A percentile compares a stretch with the other conserved stretches of the same genome.
These are phyloP conservation scores for Posidonia australis DNA, from an alignment of 106 monocot species.

Conservation along the genomic window DNA sequence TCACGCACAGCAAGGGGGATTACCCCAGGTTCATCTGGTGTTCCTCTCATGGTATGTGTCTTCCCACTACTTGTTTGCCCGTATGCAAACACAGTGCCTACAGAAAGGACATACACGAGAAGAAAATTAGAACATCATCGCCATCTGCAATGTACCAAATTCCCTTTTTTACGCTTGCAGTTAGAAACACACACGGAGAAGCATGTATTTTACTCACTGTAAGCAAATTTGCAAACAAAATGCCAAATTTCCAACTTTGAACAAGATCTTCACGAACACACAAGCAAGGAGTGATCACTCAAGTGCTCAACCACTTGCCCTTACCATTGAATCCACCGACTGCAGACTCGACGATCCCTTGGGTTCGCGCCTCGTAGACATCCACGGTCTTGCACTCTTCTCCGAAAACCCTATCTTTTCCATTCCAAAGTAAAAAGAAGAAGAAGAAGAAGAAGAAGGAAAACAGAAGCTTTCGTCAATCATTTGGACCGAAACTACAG, in stretches of 20 bases:
- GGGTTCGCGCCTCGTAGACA: slow-evolving; percentile 55
- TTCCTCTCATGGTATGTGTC: slow-evolving; percentile 80
- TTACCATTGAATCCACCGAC: slow-evolving; percentile 84
- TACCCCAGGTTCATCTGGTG: slow-evolving; percentile 58
- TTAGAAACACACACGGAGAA: too few relatives aligned
- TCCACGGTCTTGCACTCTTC: slow-evolving; percentile 59
- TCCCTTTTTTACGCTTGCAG: too few relatives aligned
- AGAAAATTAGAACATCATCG: background rate
- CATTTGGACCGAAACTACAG: too few relatives aligned
- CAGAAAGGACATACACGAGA: background rate
- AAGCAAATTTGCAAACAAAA: too few relatives aligned
- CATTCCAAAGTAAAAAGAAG: too few relatives aligned
- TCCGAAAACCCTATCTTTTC: slow-evolving; percentile 66
- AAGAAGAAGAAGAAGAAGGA: too few relatives aligned
- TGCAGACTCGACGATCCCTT: slow-evolving; percentile 69
- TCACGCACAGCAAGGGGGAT: slow-evolving; percentile 81
- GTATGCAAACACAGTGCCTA: slow-evolving; percentile 92
- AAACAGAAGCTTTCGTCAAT: too few relatives aligned
- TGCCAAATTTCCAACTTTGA: background rate
- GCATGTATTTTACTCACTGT: too few relatives aligned
- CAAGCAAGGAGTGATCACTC: too few relatives aligned
- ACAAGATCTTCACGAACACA: background rate
- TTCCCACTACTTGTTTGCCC: slow-evolving; percentile 94
- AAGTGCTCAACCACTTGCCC: background rate
- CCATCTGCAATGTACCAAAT: too few relatives aligned